phyloP scores from a whole-genome alignment of 208 protist genomes.

The Leishmania aethiopica region DNA sequence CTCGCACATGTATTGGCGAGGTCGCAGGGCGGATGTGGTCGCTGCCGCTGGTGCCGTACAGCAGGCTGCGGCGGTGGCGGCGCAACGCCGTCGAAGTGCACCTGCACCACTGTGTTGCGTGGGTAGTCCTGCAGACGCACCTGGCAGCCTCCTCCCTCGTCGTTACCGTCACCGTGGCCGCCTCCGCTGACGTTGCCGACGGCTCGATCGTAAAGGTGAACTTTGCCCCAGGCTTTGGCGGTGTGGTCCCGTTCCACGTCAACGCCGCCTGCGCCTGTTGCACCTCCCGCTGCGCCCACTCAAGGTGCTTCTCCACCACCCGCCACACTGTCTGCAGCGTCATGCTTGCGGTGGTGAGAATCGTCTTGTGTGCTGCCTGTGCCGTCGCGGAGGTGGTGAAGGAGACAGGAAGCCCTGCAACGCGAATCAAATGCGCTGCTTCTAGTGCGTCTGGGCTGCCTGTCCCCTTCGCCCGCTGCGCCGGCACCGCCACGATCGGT shows the following conservation, averaged over 20 bases:
- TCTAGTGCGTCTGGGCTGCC: constrained; percentile 8
- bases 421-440: constrained; percentile 38
- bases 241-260: constrained; percentile 20
- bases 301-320: constrained; percentile 41
- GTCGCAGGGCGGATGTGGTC: neutral
- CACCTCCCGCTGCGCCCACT: constrained; percentile 31
- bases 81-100: constrained; percentile 15
- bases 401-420: constrained; percentile 45
- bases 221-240: constrained; percentile 18
- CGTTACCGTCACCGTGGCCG: constrained; percentile 5
- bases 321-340: constrained; percentile 57
- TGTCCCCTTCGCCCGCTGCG: constrained; percentile 14
- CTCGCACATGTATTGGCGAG: constrained; percentile 34
- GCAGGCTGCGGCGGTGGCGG: neutral
- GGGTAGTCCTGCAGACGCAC: constrained; percentile 55
- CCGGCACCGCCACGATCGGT: constrained; percentile 12
- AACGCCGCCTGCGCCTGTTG: constrained; percentile 22
- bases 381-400: constrained; percentile 21
- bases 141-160: constrained; percentile 32
- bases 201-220: constrained; percentile 22
- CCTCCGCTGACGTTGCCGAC: neutral
- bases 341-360: constrained; percentile 56
- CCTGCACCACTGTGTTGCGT: constrained; percentile 31
- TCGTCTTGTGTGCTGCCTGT: constrained; percentile 19
- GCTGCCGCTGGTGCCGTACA: neutral